Evolutionary conservation across 257 asterid genomes (phyloP).

Genomic region (Jacaranda copaia): DNA sequence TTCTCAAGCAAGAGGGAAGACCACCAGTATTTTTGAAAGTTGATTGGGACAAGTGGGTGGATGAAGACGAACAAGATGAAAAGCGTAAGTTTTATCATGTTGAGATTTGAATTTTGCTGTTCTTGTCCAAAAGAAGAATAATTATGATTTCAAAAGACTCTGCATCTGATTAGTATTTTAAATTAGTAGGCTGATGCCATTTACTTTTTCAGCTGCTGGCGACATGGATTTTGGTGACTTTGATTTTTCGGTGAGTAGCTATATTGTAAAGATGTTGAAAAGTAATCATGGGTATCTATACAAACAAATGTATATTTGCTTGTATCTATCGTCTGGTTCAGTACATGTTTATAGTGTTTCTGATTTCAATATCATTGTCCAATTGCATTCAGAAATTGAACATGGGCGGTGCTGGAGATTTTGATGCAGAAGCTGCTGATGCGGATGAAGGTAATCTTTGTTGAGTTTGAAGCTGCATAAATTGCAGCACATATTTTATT

Average conservation of each 20-base stretch:
- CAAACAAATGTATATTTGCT: neutral
- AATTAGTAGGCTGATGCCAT: conserved; percentile 20
- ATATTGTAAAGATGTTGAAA: neutral
- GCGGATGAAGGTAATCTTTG: conserved; percentile 44
- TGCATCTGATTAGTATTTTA: neutral
- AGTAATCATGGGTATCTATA: neutral
- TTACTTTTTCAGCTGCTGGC: conserved; percentile 44
- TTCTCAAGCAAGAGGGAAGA: conserved; percentile 62
- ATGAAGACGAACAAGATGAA: conserved; percentile 72
- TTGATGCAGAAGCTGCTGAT: conserved; percentile 44
- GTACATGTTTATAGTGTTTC: neutral
- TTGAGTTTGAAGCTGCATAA: neutral
- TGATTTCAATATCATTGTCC: neutral
- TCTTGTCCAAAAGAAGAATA: neutral
- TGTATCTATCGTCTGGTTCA: neutral
- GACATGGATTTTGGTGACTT: conserved; percentile 58
- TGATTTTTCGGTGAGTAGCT: conserved; percentile 63
- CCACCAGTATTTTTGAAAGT: conserved; percentile 72
- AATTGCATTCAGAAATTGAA: conserved; percentile 50
- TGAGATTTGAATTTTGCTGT: neutral
- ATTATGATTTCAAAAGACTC: neutral
- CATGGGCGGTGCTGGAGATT: conserved; percentile 52
- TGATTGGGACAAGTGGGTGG: conserved; percentile 94
- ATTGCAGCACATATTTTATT: neutral
- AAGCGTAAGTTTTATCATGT: conserved; percentile 39